Evolutionary conservation across 768 basidiomycete species (phyloP).

Genomic region (Tubosaeta sp.): DNA sequence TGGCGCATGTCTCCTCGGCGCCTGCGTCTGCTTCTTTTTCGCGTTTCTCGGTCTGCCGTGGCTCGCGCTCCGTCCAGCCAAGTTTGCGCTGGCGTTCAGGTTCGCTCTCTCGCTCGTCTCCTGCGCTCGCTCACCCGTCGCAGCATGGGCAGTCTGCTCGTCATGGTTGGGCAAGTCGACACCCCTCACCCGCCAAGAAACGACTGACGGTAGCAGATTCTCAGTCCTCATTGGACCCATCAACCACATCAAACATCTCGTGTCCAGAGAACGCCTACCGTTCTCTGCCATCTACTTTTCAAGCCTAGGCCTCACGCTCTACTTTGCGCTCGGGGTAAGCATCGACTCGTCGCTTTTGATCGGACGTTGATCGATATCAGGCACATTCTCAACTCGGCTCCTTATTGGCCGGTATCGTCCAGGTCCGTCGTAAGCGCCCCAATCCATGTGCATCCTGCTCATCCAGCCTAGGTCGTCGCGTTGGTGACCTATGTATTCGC

Average conservation of each 20-base stretch:
- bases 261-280: slow-evolving; percentile 78
- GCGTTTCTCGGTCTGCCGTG: slow-evolving; percentile 77
- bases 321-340: slow-evolving; percentile 81
- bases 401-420: slow-evolving; percentile 74
- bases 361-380: slow-evolving; percentile 35
- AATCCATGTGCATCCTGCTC: not conserved
- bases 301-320: slow-evolving; percentile 82
- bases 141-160: slow-evolving; percentile 84
- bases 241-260: slow-evolving; percentile 86
- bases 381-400: slow-evolving; percentile 83
- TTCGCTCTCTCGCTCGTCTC: slow-evolving; percentile 17
- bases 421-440: slow-evolving; percentile 39
- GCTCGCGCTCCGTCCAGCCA: slow-evolving; percentile 71
- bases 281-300: slow-evolving; percentile 81
- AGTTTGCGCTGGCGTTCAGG: slow-evolving; percentile 91
- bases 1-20: slow-evolving; percentile 82
- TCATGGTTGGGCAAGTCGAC: slow-evolving; percentile 84
- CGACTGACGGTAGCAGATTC: slow-evolving; percentile 44
- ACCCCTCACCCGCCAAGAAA: not conserved
- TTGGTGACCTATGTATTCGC: slow-evolving; percentile 87
- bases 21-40: slow-evolving; percentile 89
- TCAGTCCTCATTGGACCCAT: slow-evolving; percentile 85
- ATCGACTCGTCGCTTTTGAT: slow-evolving; percentile 23
- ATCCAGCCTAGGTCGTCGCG: slow-evolving; percentile 56
- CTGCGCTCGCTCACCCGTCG: not conserved